Percentiles rank a stretch among this genome's conserved stretches.
These are phyloP conservation scores for Candolleomyces aberdarensis DNA, from an alignment of 768 basidiomycete species.

Conservation along the genomic window DNA sequence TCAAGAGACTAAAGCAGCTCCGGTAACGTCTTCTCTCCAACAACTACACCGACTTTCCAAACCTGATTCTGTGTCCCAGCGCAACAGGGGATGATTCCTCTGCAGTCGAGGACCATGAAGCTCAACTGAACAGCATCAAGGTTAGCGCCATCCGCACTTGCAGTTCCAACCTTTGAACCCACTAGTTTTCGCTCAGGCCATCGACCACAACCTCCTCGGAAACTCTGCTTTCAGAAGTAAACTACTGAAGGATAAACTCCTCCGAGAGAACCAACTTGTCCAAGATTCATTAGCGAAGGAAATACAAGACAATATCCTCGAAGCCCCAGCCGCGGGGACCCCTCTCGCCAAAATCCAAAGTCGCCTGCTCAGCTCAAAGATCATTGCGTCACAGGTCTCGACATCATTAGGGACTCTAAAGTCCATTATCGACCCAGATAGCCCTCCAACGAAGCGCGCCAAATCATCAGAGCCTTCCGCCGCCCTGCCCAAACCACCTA, in stretches of 20 bases:
- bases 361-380: conserved; percentile 73
- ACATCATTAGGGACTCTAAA: conserved; percentile 50
- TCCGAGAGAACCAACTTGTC: conserved; percentile 49
- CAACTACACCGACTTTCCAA: neutral
- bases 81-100: conserved; percentile 34
- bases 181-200: conserved; percentile 35
- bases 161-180: neutral
- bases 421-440: conserved; percentile 30
- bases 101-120: conserved; percentile 49
- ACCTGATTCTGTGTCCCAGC: conserved; percentile 21
- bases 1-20: conserved; percentile 74
- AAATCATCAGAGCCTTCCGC: conserved; percentile 4
- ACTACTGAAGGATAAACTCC: conserved; percentile 65
- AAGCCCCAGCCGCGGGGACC: conserved; percentile 37
- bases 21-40: conserved; percentile 36
- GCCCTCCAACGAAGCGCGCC: conserved; percentile 24
- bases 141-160: conserved; percentile 30
- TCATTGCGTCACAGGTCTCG: conserved; percentile 58
- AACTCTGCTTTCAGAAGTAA: conserved; percentile 67
- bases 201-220: conserved; percentile 58
- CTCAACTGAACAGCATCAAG: conserved; percentile 63
- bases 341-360: conserved; percentile 60
- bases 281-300: conserved; percentile 43
- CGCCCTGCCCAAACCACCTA: conserved; percentile 1
- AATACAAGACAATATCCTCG: conserved; percentile 32